A percentile compares a stretch with the other conserved stretches of the same genome.
Conservation (phyloP, 495 filamentous ascomycete genomes). For the Penicillium macrosclerotiorum region DNA sequence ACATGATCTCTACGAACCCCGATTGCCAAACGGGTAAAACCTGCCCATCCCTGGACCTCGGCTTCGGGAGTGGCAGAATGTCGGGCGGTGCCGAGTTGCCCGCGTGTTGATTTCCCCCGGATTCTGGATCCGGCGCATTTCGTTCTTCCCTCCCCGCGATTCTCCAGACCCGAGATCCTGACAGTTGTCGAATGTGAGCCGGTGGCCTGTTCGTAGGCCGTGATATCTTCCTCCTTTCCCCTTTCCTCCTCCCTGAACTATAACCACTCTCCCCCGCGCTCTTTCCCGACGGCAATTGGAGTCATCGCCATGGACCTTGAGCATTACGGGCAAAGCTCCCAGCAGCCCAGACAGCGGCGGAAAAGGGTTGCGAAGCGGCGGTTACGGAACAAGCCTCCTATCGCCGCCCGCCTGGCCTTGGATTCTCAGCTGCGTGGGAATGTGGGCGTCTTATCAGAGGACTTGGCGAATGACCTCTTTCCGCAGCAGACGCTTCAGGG, state of each 20-base stretch:
- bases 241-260: not conserved
- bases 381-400: constrained; percentile 53
- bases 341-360: constrained; percentile 42
- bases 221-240: constrained; percentile 1
- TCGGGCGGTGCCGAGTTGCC: constrained; percentile 33
- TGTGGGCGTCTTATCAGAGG: constrained; percentile 80
- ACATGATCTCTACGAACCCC: not conserved
- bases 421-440: constrained; percentile 87
- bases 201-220: constrained; percentile 1
- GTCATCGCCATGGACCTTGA: constrained; percentile 38
- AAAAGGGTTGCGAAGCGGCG: constrained; percentile 37
- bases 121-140: constrained; percentile 23
- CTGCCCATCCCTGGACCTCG: constrained; percentile 28
- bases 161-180: constrained; percentile 4
- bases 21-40: not conserved
- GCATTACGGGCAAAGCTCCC: constrained; percentile 33
- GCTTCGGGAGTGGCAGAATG: constrained; percentile 37
- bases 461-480: constrained; percentile 81
- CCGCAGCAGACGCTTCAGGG: constrained; percentile 48
- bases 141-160: constrained; percentile 13
- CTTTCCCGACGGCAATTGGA: constrained; percentile 28
- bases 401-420: constrained; percentile 63
- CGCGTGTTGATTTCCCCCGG: constrained; percentile 31
- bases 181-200: constrained; percentile 9
- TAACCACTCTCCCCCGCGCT: constrained; percentile 1